Evolutionary conservation across 164 flowering plant genomes (phyloP), one percentile per base, ranked within the genome.

Genomic region (Dillenia turbinata): DNA sequence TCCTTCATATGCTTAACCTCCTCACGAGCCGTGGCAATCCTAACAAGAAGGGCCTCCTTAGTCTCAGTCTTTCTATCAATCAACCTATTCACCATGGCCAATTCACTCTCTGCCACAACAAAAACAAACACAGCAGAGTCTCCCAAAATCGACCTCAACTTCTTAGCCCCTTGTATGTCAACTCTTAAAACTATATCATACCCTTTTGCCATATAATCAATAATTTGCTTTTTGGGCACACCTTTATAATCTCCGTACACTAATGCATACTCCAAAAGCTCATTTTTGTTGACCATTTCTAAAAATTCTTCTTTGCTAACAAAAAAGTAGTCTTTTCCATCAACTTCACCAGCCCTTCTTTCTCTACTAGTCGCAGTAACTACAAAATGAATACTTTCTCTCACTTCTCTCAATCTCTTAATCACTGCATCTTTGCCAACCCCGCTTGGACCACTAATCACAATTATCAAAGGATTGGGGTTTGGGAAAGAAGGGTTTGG

Each of bases 221-320:
- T 62, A 46, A 93, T 87, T 63, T 89, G 96, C 62, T 79, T 83
- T 72, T 87, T 93, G 1, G 98, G 97, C 9, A 93, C 74, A n/a
- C 98, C 98, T 66, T 92, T 92, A 65, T 89, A 89, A 60, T 92
- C 98, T 16, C 98, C 98, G 69, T 89, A 92, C 14, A 93, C 98
- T n/a, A 93, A 63, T 8, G 98, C 96, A 66, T 90, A 85, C 65
- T 93, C 98, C 75, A 93, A 71, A 10, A 93, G 74, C 78, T 93
- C 97, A 61, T 89, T 58, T 19, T 66, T 83, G 17, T 79, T 74
- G 10, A 93, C 78, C 97, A 93, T 89, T 5, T 53, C 9, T 11
- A 93, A 73, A 69, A 93, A 90, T 67, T 86, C 78, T 15, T 90
- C 90, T 61, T 90, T 87, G 2, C 80, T 65, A 47, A 93, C 90